Base-by-base conservation (phyloP, 139 green algal genomes). In the Chlamydomonas sp. region DNA sequence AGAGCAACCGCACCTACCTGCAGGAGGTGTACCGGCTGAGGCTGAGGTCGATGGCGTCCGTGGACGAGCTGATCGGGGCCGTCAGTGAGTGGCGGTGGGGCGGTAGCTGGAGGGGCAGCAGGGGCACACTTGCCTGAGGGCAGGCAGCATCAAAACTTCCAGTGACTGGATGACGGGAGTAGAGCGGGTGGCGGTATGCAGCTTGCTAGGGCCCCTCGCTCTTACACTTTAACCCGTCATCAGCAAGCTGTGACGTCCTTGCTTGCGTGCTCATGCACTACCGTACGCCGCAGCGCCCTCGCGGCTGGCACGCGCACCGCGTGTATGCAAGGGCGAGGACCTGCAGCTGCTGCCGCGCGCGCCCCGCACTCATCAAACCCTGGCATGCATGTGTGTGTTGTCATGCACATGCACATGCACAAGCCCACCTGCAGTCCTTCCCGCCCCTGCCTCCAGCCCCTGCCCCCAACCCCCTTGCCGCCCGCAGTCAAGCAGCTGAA, bases 1-100 rank as follows among this genome's bases (percentile, higher is more conserved):
- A 88, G 76, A 83, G 78, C 78, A 90, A 90, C 85, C 69, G 60
- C n/a, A 90, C 85, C 71, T 90, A 90, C 71, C 78, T 90, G 62
- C 78, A 90, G 85, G 85, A 90, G 31, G 57, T 90, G 5, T 90
- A 90, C 85, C 85, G 85, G 6, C 78, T 90, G 85, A 16, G 85
- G 20, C 85, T 90, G 78, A 31, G 85, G 2, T 80, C 78, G 15
- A 69, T 90, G 69, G 62, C 67, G 5, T 12, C 85, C 1, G 85
- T 90, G 79, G 85, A 90, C 63, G 85, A 90, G 85, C 69, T 90
- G 8, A 69, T 90, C 17, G 85, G 20, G n/a, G 61, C 63, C 16
- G 85, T 90, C 14, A 61, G 85, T 90, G 79, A 85, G 85, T 79
- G 1, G 14, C 10, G 31, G 31, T 49, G 31, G 31, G 31, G 31